A percentile compares a stretch with the other conserved stretches of the same genome.
These are phyloP conservation scores for Taiozyma onychis DNA, from an alignment of 1,139 yeast species.

Conservation along the genomic window DNA sequence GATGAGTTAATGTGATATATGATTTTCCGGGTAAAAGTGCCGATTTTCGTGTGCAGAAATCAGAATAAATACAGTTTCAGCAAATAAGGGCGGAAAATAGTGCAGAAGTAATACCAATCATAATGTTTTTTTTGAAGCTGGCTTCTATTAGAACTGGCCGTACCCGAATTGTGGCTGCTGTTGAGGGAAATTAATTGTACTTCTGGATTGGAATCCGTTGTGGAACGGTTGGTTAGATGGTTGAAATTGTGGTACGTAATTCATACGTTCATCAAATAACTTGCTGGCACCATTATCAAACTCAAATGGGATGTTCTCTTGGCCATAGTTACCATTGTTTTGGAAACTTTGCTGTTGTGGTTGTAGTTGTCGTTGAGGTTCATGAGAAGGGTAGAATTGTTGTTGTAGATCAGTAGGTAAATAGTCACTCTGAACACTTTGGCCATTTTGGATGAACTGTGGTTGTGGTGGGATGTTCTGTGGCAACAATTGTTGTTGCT, in stretches of 20 bases:
- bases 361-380: conserved; percentile 8
- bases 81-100: not conserved
- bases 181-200: not conserved
- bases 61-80: not conserved
- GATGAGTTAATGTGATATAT: not conserved
- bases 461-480: not conserved
- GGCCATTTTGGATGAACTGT: not conserved
- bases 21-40: not conserved
- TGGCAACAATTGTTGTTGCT: conserved; percentile 6
- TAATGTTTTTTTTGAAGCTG: not conserved
- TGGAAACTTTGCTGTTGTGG: not conserved
- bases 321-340: not conserved
- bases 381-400: not conserved
- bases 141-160: not conserved
- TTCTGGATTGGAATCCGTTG: not conserved
- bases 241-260: not conserved
- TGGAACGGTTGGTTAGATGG: not conserved
- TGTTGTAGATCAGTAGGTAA: not conserved
- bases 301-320: not conserved
- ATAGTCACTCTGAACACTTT: not conserved
- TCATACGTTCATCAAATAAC: not conserved
- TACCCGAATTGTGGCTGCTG: not conserved
- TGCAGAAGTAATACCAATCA: not conserved
- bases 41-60: not conserved
- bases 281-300: not conserved